Percentiles rank a stretch among this genome's conserved stretches.
These are phyloP conservation scores for Recurvomyces mirabilis DNA, from an alignment of 495 filamentous ascomycete genomes.

Conservation along the genomic window DNA sequence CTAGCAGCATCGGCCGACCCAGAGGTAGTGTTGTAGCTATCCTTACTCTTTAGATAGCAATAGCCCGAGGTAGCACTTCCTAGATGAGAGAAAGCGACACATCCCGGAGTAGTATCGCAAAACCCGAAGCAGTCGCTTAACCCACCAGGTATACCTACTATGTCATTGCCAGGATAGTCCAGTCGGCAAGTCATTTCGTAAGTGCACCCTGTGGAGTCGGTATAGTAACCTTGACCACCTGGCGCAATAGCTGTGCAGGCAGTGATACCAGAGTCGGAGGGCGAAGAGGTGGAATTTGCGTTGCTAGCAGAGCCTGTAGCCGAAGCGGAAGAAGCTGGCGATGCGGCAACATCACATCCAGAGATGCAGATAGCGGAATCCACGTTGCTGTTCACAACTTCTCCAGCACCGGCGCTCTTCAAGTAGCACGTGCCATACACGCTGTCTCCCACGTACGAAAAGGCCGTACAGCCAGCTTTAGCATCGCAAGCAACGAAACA, in stretches of 20 bases:
- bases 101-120: slow-evolving; percentile 4
- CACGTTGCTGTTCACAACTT: too few relatives aligned
- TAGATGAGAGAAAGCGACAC: slow-evolving; percentile 5
- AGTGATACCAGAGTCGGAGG: neutral
- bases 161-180: slow-evolving; percentile 7
- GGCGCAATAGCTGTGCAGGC: neutral
- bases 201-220: slow-evolving; percentile 1
- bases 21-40: neutral
- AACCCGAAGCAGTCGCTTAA: slow-evolving; percentile 8
- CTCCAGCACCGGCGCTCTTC: slow-evolving; percentile 7
- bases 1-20: neutral
- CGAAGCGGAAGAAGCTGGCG: neutral
- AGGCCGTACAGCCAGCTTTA: slow-evolving; percentile 9
- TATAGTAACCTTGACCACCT: neutral
- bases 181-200: slow-evolving; percentile 8
- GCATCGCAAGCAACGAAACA: slow-evolving; percentile 15
- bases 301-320: neutral
- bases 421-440: slow-evolving; percentile 19
- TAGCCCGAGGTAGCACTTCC: slow-evolving; percentile 1
- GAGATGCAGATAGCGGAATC: too few relatives aligned
- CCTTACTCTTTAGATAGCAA: slow-evolving; percentile 10
- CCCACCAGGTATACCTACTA: neutral
- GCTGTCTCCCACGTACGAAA: slow-evolving; percentile 10
- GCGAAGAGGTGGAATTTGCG: neutral
- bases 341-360: neutral